Base-by-base conservation (phyloP, 495 filamentous ascomycete species). In the Trichoderma parareesei region DNA sequence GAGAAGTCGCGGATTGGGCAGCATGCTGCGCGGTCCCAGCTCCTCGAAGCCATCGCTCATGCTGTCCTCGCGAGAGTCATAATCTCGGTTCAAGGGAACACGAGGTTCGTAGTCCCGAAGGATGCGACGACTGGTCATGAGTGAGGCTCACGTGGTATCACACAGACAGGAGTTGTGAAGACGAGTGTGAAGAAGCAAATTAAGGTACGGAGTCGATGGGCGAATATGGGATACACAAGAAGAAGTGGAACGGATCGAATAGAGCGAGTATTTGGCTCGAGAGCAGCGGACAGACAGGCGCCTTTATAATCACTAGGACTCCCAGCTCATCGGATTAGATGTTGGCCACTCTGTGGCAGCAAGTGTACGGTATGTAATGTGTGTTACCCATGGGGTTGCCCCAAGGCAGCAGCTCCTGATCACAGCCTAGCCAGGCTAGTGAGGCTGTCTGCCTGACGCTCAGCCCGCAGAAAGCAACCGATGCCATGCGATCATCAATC, bases 381-480 rank as follows among this genome's bases (percentile, higher is more conserved):
- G 27, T 27, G 27, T 27, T 27, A 27, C 27, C 27, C 27, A 27
- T 27, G 27, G 27, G 27, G 48, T 55, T 33, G 27, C 48, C 13
- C 53, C 27, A 57, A 57, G 53, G 53, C 53, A 57, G 27, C 53
- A 57, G 53, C 53, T 57, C 53, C 53, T 37, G 33, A 57, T 57
- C 37, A 14, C 53, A 57, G 53, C 53, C 53, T 16, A 49, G 16
- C 46, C 46, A 49, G 2, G 4, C 46, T 49, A 49, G 46, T 37
- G 53, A 37, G 33, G 5, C 27, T 57, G 6, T 57, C 53, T 57
- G 53, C 53, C 53, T 57, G 53, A 10, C 20, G 53, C 16, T 37
- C 53, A 57, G 53, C 53, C 53, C 10, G 37, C 27, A 35, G 53
- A 18, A 10, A 57, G 33, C 53, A 37, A 57, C 27, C 20, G 53